Base-by-base conservation (phyloP, 2,329 filamentous ascomycete genomes). In the Coniella lustricola region DNA sequence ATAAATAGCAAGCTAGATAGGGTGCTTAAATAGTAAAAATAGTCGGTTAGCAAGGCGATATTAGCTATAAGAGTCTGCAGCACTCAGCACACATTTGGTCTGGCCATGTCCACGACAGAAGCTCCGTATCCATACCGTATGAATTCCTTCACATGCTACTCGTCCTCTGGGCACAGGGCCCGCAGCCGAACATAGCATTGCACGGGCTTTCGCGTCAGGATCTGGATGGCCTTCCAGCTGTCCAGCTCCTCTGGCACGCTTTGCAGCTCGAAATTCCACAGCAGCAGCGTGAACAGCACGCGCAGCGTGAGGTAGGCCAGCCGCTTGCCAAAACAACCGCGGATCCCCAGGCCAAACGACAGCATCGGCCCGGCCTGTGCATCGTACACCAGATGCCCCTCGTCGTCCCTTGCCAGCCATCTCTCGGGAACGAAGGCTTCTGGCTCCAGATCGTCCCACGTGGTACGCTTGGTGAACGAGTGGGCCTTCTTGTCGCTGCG, bases 231-330 rank as follows among this genome's bases (percentile, higher is more conserved):
- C 9, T 50, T 38, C 25, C 44, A 46, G 17, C 41, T 44, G 31
- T 22, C 41, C 9, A 42, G 44, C 34, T 50, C 31, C 25, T 33
- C 38, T 12, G 16, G 57, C 65, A 3, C 64, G 60, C 22, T 63
- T 48, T 45, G 16, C 10, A 60, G 37, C 32, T 58, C 54, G 20
- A 61, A 60, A 25, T 56, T 55, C 60, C 60, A 62, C 20, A 61
- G 35, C 12, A 62, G 35, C 9, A 62, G 37, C 3, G 51, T 49
- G 1, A 57, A 16, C 4, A 57, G 29, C 3, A 61, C 51, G n/a
- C 54, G 55, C 46, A 64, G 17, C 52, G 64, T 56, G 9, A 63
- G 14, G 37, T 60, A 57, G 10, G 60, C 58, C 42, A 64, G 33
- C 46, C 52, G 52, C 37, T 54, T 53, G 4, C 59, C 61, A 31